Percentiles rank a stretch among this genome's conserved stretches.
Evolutionary conservation across 1,139 yeast genomes (phyloP).

Genomic region (Candida neerlandica): DNA sequence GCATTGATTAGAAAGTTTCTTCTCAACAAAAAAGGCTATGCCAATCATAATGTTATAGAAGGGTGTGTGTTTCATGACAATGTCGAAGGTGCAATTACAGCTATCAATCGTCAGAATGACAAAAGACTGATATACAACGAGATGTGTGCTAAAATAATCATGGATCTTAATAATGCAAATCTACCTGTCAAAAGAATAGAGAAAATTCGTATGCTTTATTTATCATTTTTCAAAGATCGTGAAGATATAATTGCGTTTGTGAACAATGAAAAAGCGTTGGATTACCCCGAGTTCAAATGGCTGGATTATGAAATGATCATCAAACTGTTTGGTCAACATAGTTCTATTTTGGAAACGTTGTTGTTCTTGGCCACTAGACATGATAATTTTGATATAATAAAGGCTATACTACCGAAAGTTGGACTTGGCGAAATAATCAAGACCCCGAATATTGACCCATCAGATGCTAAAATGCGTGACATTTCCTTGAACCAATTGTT

Average conservation of each 20-base stretch:
- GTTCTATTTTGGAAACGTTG: conserved; percentile 16
- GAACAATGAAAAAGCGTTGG: conserved; percentile 12
- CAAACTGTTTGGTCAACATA: conserved; percentile 9
- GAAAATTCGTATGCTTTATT: conserved; percentile 31
- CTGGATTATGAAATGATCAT: conserved; percentile 22
- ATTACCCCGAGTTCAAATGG: conserved; percentile 22
- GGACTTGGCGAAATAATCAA: conserved; percentile 11
- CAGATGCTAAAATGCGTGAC: conserved; percentile 8
- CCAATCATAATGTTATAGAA: conserved; percentile 5
- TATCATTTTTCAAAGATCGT: conserved; percentile 35
- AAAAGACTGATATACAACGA: conserved; percentile 22
- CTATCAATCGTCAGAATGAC: conserved; percentile 6
- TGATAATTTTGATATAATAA: conserved; percentile 17
- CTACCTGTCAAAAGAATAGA: conserved; percentile 35
- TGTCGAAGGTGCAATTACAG: not conserved
- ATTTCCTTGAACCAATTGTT: conserved; percentile 18
- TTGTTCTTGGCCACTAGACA: conserved; percentile 32
- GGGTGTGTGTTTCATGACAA: conserved; percentile 5
- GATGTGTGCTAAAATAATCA: conserved; percentile 26
- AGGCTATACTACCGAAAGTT: conserved; percentile 18
- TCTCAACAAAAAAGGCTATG: conserved; percentile 7
- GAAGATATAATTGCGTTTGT: conserved; percentile 17
- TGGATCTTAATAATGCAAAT: conserved; percentile 28
- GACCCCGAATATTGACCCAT: not conserved
- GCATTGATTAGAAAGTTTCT: conserved; percentile 34